Percentiles rank a stretch among this genome's conserved stretches.
These are phyloP conservation scores for Angomonas desouzai DNA, from an alignment of 208 protist genomes.

Conservation along the genomic window DNA sequence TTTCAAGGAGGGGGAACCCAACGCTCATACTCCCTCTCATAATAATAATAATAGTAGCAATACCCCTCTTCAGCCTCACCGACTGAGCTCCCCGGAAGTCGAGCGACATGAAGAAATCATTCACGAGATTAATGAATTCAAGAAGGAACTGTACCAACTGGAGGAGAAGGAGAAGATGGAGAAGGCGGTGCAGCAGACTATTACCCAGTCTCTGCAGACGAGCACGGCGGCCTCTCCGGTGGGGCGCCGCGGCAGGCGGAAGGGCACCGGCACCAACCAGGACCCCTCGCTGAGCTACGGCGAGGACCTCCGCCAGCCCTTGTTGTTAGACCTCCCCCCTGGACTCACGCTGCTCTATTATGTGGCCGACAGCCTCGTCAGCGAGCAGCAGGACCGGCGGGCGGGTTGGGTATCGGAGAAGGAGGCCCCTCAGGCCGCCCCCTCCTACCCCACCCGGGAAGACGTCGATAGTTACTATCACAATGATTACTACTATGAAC, in stretches of 20 bases:
- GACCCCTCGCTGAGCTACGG: background rate
- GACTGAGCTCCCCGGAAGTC: background rate
- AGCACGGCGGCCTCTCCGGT: background rate
- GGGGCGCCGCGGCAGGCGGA: background rate
- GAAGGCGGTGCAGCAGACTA: constrained; percentile 1
- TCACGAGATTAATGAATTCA: background rate
- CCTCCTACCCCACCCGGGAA: background rate
- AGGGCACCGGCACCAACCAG: background rate
- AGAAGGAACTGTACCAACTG: constrained; percentile 5
- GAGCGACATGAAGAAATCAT: background rate
- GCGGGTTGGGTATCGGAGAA: background rate
- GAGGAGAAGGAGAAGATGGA: background rate
- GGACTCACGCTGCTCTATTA: constrained; percentile 9
- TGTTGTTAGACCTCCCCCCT: constrained; percentile 6
- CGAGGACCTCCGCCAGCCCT: background rate
- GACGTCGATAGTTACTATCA: background rate
- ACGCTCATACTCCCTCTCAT: no score
- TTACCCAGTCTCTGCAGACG: background rate
- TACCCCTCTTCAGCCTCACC: background rate
- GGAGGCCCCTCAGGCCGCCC: background rate
- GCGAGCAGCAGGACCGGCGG: background rate
- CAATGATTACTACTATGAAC: background rate
- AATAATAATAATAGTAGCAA: no score
- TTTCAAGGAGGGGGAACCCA: no score
- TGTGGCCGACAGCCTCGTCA: constrained; percentile 3